A percentile compares a stretch with the other conserved stretches of the same genome.
Evolutionary conservation across 2,329 filamentous ascomycete species (phyloP).

Genomic region (Trichoderma koningiopsis): DNA sequence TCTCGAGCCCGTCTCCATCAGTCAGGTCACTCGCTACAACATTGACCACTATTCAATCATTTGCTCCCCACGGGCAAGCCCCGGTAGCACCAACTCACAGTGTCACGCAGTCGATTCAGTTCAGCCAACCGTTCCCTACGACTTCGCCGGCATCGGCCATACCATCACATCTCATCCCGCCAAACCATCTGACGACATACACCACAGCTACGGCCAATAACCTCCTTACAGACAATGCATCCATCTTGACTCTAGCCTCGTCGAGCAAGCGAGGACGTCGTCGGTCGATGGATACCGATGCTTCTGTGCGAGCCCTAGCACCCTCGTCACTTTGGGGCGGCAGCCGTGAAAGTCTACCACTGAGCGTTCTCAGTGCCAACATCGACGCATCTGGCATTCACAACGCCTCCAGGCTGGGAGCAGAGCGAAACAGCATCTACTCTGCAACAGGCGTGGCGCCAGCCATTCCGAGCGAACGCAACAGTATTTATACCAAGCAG

Average conservation of each 20-base stretch:
- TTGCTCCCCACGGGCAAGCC: constrained; percentile 40
- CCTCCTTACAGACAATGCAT: constrained; percentile 80
- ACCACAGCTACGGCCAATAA: constrained; percentile 79
- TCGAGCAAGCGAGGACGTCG: constrained; percentile 77
- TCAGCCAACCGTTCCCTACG: constrained; percentile 66
- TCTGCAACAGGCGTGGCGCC: constrained; percentile 70
- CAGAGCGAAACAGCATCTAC: constrained; percentile 80
- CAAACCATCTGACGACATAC: constrained; percentile 68
- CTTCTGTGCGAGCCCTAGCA: constrained; percentile 80
- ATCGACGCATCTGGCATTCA: constrained; percentile 57
- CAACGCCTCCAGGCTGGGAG: constrained; percentile 45
- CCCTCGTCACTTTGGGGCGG: constrained; percentile 81
- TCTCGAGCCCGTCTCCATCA: constrained; percentile 80
- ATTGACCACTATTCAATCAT: constrained; percentile 80
- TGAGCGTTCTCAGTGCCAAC: constrained; percentile 76
- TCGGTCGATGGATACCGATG: constrained; percentile 81
- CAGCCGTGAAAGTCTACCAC: constrained; percentile 75
- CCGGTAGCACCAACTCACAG: constrained; percentile 40
- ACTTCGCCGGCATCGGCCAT: constrained; percentile 70
- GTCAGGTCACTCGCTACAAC: constrained; percentile 81
- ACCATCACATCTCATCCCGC: constrained; percentile 66
- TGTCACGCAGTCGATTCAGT: constrained; percentile 57
- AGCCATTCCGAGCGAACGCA: constrained; percentile 72
- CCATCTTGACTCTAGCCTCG: constrained; percentile 80
- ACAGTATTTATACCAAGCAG: constrained; percentile 73